Conservation (phyloP, 2,329 filamentous ascomycete genomes). For the Apiospora pterosperma region DNA sequence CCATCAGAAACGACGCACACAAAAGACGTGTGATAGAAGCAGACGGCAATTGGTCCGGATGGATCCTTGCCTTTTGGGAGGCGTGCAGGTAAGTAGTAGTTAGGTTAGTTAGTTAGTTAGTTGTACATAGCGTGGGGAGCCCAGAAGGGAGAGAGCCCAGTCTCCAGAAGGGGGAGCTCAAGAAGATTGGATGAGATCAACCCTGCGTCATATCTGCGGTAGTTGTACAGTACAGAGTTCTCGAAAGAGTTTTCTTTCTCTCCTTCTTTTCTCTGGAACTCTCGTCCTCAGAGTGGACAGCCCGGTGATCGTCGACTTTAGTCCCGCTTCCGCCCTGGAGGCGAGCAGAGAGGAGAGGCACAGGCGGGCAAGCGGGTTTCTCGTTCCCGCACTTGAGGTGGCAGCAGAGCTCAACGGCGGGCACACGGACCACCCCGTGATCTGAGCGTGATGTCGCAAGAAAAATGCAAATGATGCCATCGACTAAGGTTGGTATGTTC, state of each 20-base stretch:
- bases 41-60: neutral
- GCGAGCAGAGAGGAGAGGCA: neutral
- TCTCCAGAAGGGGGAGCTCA: neutral
- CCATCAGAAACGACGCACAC: neutral
- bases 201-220: neutral
- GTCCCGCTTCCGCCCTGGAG: neutral
- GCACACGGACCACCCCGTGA: neutral
- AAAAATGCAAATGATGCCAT: conserved; percentile 8
- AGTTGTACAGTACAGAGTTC: neutral
- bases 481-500: too few relatives aligned
- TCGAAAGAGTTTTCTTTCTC: too few relatives aligned
- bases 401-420: neutral
- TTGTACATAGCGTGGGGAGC: too few relatives aligned
- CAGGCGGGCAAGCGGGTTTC: neutral
- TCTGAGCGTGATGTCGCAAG: conserved; percentile 2
- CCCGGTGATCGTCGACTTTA: neutral
- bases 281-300: neutral
- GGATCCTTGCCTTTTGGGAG: too few relatives aligned
- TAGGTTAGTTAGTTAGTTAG: too few relatives aligned
- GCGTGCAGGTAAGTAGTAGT: too few relatives aligned
- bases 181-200: neutral
- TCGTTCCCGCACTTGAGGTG: neutral
- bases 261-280: neutral
- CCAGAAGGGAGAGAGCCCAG: neutral
- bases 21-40: neutral